Conservation (phyloP, 495 filamentous ascomycete species). For the Aspergillus wentii region DNA sequence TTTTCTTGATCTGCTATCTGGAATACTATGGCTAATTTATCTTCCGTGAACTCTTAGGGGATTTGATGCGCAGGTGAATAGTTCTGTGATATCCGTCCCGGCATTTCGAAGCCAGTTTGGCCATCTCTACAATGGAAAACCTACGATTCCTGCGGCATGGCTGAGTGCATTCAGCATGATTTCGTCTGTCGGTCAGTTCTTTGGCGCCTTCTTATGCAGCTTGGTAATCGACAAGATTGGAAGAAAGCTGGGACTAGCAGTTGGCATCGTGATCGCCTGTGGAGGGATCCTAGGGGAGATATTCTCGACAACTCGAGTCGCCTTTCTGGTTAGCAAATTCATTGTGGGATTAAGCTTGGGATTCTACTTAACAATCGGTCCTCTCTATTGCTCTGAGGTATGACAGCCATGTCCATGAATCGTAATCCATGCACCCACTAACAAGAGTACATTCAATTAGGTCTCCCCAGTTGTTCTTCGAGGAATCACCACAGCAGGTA, state of each 20-base stretch:
- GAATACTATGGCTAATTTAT: no score
- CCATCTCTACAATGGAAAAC: conserved; percentile 20
- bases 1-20: no score
- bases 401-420: no score
- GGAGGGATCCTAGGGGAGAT: conserved; percentile 28
- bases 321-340: conserved; percentile 28
- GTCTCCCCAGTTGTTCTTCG: conserved; percentile 31
- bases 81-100: conserved; percentile 28
- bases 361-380: conserved; percentile 29
- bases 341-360: conserved; percentile 27
- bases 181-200: conserved; percentile 23
- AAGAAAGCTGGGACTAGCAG: conserved; percentile 13
- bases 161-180: conserved; percentile 29
- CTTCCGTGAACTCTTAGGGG: conserved; percentile 18
- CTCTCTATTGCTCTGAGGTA: conserved; percentile 31
- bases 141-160: conserved; percentile 30
- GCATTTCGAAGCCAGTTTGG: conserved; percentile 31
- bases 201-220: conserved; percentile 29
- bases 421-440: no score
- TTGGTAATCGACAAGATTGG: conserved; percentile 22
- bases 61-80: conserved; percentile 38
- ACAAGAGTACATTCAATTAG: no score
- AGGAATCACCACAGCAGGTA: conserved; percentile 28
- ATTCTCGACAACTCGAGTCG: conserved; percentile 13
- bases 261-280: conserved; percentile 15